phyloP scores from a whole-genome alignment of 768 basidiomycete species.

The Mycena venus region DNA sequence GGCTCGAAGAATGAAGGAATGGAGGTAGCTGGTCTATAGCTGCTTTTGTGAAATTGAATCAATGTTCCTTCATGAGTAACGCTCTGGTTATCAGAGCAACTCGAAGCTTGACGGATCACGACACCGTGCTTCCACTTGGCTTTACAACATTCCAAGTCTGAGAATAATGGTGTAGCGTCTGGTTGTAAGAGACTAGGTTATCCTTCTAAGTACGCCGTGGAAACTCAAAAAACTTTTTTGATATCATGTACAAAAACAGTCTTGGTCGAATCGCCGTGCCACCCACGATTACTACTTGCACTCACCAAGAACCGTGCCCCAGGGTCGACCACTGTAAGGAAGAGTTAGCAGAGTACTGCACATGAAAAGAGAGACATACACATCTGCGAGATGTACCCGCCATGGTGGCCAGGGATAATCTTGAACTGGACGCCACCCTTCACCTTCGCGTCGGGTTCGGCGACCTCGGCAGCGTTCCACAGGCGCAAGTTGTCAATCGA shows the following conservation, averaged over 20 bases:
- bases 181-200: too few relatives aligned
- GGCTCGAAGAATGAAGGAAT: not conserved
- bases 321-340: slow-evolving; percentile 15
- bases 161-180: too few relatives aligned
- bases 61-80: too few relatives aligned
- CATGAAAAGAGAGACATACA: slow-evolving; percentile 64
- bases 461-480: slow-evolving; percentile 91
- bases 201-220: not conserved
- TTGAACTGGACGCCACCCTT: slow-evolving; percentile 89
- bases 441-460: slow-evolving; percentile 73
- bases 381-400: slow-evolving; percentile 94
- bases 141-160: too few relatives aligned
- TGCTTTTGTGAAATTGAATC: not conserved
- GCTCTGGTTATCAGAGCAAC: too few relatives aligned
- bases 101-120: too few relatives aligned
- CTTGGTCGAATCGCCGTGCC: slow-evolving; percentile 31
- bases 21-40: not conserved
- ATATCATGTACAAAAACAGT: slow-evolving; percentile 31
- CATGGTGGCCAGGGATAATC: slow-evolving; percentile 96
- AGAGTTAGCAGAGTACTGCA: not conserved
- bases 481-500: slow-evolving; percentile 93
- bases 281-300: slow-evolving; percentile 27
- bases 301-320: slow-evolving; percentile 21
- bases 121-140: too few relatives aligned
- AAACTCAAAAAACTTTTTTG: slow-evolving; percentile 19